Base-by-base conservation (phyloP, 768 basidiomycete species). In the Filobasidium wieringae region DNA sequence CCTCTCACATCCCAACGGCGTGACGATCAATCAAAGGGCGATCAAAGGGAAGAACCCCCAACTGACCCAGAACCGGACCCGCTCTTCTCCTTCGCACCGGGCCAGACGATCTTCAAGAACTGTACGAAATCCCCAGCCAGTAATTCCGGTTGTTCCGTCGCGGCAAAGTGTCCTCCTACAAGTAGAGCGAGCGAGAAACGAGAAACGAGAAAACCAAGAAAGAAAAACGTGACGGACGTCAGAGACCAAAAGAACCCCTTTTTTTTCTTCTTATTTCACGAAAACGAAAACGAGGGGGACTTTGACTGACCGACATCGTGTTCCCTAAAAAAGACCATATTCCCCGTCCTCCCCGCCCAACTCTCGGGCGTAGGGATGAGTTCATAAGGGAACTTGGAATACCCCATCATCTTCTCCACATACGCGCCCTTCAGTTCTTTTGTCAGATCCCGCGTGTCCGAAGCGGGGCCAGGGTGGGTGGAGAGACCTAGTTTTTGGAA, bases 111-210 rank as follows among this genome's bases (percentile, higher is more conserved):
- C 17, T 78, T 50, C 8, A 74, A 43, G 47, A 73, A 74, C 17
- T 70, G 72, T 53, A 68, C 64, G 1, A 74, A 55, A 56, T 74
- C 73, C 33, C 61, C 45, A 54, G 59, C 66, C 1, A 74, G 55
- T 43, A 54, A 57, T 14, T 64, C 69, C 4, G 74, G 73, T 19
- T 56, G 27, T 53, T 75, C 73, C 1, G 72, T 43, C 1, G 72
- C 72, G 9, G 74, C 73, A 62, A 75, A 74, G 52, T 75, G 74
- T 4, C 74, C 71, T 5, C 69, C 69, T 54, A 40, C 26, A 17
- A 40, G 15, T 8, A 51, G n/a, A 9, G 41, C 22, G 17, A 11
- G 6, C 34, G 45, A 34, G 58, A 52, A 31, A 36, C 1, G 32
- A 29, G 41, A 7, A 9, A n/a, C 27, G 27, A 19, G 7, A 49